phyloP scores from a whole-genome alignment of 306 rosid genomes.

The Vigna nakashimae region DNA sequence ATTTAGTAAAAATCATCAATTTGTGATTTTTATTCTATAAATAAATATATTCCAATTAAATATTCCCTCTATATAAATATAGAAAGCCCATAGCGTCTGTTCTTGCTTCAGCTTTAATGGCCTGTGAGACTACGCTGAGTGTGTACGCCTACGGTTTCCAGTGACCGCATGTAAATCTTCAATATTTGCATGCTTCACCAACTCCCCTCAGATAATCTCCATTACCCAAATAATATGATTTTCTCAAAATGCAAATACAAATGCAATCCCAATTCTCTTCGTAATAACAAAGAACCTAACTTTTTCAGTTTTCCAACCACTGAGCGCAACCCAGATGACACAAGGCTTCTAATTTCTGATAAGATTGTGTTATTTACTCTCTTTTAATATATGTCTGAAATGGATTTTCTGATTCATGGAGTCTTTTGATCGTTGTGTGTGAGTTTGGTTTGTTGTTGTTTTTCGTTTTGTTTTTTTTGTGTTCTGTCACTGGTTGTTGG shows the following conservation, averaged over 20 bases:
- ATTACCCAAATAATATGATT: slow-evolving; percentile 27
- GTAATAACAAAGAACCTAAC: slow-evolving; percentile 15
- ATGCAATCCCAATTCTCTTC: slow-evolving; percentile 24
- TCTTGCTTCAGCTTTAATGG: slow-evolving; percentile 66
- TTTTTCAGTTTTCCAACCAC: slow-evolving; percentile 28
- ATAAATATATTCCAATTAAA: background rate
- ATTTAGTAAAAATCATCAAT: background rate
- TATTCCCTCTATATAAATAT: slow-evolving; percentile 13
- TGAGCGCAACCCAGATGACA: slow-evolving; percentile 20
- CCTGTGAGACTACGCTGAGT: slow-evolving; percentile 50
- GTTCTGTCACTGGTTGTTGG: slow-evolving; percentile 11
- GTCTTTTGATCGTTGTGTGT: slow-evolving; percentile 28
- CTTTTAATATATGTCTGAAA: slow-evolving; percentile 34
- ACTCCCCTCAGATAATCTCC: slow-evolving; percentile 40
- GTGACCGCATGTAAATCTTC: slow-evolving; percentile 58
- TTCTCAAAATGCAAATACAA: slow-evolving; percentile 12
- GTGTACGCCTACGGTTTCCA: slow-evolving; percentile 43
- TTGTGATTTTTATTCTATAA: background rate
- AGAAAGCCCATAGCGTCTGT: slow-evolving; percentile 44
- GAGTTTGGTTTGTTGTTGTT: background rate
- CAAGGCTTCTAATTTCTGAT: slow-evolving; percentile 20
- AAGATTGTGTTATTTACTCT: background rate
- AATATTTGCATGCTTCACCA: slow-evolving; percentile 76
- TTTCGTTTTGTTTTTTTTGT: background rate
- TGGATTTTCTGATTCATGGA: slow-evolving; percentile 24